These are phyloP conservation scores for Paracoccidioides lutzii DNA, from an alignment of 2,329 filamentous ascomycete species.

Conservation along the genomic window DNA sequence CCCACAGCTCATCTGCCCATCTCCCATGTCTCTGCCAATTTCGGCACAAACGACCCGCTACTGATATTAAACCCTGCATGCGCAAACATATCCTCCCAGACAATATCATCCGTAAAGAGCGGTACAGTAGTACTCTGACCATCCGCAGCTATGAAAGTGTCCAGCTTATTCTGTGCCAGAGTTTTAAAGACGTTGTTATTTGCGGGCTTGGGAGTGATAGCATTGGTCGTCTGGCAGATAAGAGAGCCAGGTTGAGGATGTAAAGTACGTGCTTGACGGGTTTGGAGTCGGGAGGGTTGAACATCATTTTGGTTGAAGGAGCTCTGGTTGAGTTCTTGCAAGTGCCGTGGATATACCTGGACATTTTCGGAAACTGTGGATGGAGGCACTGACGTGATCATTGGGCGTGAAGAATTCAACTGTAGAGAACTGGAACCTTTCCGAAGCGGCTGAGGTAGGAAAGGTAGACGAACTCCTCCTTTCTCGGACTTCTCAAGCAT, in stretches of 20 bases:
- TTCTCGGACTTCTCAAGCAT: neutral
- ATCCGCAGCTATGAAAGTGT: neutral
- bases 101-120: conserved; percentile 10
- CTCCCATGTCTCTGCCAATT: conserved; percentile 4
- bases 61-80: conserved; percentile 16
- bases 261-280: neutral
- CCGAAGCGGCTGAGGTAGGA: neutral
- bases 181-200: neutral
- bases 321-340: too few species aligned
- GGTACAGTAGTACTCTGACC: conserved; percentile 5
- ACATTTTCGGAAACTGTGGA: neutral
- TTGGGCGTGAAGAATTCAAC: neutral
- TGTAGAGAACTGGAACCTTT: neutral
- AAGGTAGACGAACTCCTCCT: neutral
- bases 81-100: conserved; percentile 14
- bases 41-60: conserved; percentile 13
- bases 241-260: neutral
- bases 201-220: neutral
- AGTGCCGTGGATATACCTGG: neutral
- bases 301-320: too few species aligned
- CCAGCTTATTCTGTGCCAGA: neutral
- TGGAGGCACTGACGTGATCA: neutral
- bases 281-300: neutral
- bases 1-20: neutral
- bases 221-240: neutral